Percentiles rank a stretch among this genome's conserved stretches.
Evolutionary conservation across 305 asterid genomes (phyloP).

Genomic region (Ajuga reptans): DNA sequence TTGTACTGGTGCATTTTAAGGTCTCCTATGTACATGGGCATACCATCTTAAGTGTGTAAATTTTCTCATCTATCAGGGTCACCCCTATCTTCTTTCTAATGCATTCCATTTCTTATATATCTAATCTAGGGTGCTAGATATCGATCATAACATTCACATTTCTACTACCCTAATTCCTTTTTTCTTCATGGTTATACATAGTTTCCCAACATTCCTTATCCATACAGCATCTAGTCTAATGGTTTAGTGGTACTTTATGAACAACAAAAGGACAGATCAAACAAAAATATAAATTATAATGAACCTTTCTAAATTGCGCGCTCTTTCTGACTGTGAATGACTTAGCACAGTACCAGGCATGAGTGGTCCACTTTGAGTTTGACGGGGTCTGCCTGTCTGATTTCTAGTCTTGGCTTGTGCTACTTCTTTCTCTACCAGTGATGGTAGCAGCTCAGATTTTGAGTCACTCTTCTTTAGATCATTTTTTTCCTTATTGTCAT

Average conservation of each 20-base stretch:
- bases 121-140: neutral
- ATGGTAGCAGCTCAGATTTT: conserved; percentile 44
- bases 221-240: neutral
- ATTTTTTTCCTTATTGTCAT: conserved; percentile 39
- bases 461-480: conserved; percentile 43
- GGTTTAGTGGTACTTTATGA: neutral
- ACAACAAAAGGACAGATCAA: conserved; percentile 16
- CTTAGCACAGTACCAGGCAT: conserved; percentile 58
- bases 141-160: neutral
- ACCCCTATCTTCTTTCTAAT: neutral
- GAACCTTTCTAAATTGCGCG: conserved; percentile 70
- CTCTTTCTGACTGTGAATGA: conserved; percentile 64
- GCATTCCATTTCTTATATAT: neutral
- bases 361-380: conserved; percentile 99
- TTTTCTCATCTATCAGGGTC: neutral
- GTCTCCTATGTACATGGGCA: neutral
- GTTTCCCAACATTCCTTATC: neutral
- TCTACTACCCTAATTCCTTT: neutral
- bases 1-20: neutral
- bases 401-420: conserved; percentile 41
- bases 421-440: conserved; percentile 58
- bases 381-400: conserved; percentile 63
- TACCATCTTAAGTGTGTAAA: neutral
- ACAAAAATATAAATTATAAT: conserved; percentile 15
- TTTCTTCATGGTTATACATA: neutral